These are phyloP conservation scores for Echium plantagineum DNA, from an alignment of 257 asterid species.

Conservation along the genomic window DNA sequence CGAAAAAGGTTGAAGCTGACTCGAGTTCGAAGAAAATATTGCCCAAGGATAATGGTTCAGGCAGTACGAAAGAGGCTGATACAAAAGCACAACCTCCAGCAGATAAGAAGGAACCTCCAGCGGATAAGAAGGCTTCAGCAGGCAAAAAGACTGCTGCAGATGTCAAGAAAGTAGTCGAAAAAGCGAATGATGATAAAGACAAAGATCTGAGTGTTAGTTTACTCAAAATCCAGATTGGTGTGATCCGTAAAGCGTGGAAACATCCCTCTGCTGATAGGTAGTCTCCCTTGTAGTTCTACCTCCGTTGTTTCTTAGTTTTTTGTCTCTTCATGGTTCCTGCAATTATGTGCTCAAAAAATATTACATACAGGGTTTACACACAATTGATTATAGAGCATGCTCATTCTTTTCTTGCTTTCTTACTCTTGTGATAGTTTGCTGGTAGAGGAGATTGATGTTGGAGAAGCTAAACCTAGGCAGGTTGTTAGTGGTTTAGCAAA, in stretches of 20 bases:
- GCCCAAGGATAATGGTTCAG: conserved; percentile 33
- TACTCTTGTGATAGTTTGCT: conserved; percentile 46
- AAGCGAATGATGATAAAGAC: conserved; percentile 48
- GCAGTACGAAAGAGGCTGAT: conserved; percentile 4
- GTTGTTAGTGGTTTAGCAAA: conserved; percentile 97
- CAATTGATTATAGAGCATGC: not conserved
- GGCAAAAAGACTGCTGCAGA: conserved; percentile 38
- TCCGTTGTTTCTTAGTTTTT: not conserved
- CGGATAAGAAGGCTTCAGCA: conserved; percentile 42
- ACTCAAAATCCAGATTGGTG: conserved; percentile 86
- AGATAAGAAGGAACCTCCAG: no score
- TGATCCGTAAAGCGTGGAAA: conserved; percentile 70
- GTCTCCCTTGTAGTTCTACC: not conserved
- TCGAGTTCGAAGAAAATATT: conserved; percentile 39
- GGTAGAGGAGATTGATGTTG: conserved; percentile 97
- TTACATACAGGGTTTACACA: not conserved
- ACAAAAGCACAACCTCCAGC: conserved; percentile 1
- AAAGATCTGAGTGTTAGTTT: conserved; percentile 62
- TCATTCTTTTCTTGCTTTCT: not conserved
- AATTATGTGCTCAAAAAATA: not conserved
- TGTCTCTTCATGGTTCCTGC: not conserved
- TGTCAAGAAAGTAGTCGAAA: conserved; percentile 50
- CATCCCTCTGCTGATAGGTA: conserved; percentile 99
- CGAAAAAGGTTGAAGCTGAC: conserved; percentile 45
- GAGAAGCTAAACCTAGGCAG: conserved; percentile 83